Evolutionary conservation across 2,329 filamentous ascomycete genomes (phyloP), one percentile per base, ranked within the genome.

Genomic region (Pseudogymnoascus sp.): DNA sequence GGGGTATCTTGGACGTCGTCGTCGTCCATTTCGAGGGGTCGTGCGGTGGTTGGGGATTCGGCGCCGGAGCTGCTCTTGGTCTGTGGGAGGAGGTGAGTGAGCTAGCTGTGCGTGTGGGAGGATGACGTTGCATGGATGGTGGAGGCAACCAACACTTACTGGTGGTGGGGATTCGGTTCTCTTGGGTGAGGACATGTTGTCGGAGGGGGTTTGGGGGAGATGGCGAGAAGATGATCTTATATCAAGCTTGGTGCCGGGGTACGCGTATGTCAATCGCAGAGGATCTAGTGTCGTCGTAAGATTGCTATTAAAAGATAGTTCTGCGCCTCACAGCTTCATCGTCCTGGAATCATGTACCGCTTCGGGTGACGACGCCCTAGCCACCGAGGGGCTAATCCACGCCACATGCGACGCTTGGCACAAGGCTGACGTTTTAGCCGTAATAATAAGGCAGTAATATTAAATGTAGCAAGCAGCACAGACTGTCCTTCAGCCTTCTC

Each of bases 11-110:
- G 85, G 60, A 84, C 74, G 70, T 87, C 87, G 69, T 89, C 86
- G 76, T 89, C 87, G 71, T 88, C 85, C 77, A 87, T 81, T 65
- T 87, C 85, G 71, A 87, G 78, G 6, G 85, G 85, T 68, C 80
- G 77, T 61, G 80, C 85, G 48, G 85, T 88, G 9, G 85, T 87
- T 8, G 85, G 85, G 55, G 85, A 87, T 74, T 88, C 85, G 37
- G 85, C 81, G 64, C 73, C 79, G 61, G 72, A 12, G 55, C 74
- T 71, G 39, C 71, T 69, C 68, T 83, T 84, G 68, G 70, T 75
- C 77, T 82, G 65, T 12, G 42, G n/a, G 21, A 48, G 8, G 29
- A 60, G 15, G 55, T 35, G 18, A 31, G 25, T 25, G 36, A 35
- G 62, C 39, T 58, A 48, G 62, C 58, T 62, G 63, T 45, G 63